A percentile compares a stretch with the other conserved stretches of the same genome.
phyloP scores from a whole-genome alignment of 257 asterid genomes.

The Salvia splendens region DNA sequence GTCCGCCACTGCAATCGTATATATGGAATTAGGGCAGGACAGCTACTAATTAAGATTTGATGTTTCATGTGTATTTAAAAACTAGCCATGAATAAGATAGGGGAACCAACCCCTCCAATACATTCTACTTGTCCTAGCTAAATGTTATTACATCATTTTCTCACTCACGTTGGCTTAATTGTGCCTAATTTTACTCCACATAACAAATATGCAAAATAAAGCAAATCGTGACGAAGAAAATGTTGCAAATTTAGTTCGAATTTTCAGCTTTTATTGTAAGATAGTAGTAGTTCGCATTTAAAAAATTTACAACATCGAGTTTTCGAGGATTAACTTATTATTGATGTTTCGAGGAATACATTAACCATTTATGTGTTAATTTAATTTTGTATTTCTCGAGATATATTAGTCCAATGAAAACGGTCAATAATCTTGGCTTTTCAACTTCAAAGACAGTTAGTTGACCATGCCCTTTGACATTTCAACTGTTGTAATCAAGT shows the following conservation, averaged over 20 bases:
- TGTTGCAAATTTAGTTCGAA: neutral
- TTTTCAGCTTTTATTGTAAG: too few species aligned
- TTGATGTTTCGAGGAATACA: too few species aligned
- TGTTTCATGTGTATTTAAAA: slow-evolving; percentile 14
- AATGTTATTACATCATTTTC: slow-evolving; percentile 33
- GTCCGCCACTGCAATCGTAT: slow-evolving; percentile 11
- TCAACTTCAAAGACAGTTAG: too few species aligned
- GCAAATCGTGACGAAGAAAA: neutral
- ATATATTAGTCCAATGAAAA: too few species aligned
- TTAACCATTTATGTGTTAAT: too few species aligned
- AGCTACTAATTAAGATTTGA: slow-evolving; percentile 18
- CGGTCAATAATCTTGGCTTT: too few species aligned
- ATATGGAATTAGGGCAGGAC: slow-evolving; percentile 25
- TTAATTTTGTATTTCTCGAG: too few species aligned
- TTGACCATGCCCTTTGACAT: too few species aligned
- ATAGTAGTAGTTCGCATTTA: too few species aligned
- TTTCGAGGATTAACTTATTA: neutral
- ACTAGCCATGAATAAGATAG: slow-evolving; percentile 31
- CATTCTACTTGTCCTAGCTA: slow-evolving; percentile 50
- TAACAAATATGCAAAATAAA: too few species aligned
- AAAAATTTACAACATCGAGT: neutral
- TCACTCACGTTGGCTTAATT: slow-evolving; percentile 1
- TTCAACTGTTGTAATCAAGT: too few species aligned
- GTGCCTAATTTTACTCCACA: neutral
- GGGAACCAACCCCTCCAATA: slow-evolving; percentile 48